Evolutionary conservation across 768 basidiomycete genomes (phyloP).

Genomic region (Suillus sp.): DNA sequence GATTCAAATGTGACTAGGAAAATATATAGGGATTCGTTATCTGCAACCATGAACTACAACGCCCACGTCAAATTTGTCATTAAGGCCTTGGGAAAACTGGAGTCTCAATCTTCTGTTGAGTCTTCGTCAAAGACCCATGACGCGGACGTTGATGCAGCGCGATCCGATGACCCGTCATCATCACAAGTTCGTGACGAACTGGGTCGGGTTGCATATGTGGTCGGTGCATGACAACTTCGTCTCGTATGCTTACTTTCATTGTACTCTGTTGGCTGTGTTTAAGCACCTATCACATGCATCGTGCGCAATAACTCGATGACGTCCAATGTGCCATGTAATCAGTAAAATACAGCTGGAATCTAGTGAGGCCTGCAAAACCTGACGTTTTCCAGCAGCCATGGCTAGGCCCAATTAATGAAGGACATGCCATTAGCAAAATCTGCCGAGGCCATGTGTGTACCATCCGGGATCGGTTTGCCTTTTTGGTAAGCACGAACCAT

Average conservation of each 20-base stretch:
- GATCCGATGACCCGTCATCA: constrained; percentile 13
- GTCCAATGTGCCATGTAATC: not conserved
- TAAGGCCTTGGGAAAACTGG: constrained; percentile 60
- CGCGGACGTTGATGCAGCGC: not conserved
- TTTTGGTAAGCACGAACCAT: constrained; percentile 14
- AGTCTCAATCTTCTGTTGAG: not conserved
- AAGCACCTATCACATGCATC: not conserved
- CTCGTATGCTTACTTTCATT: not conserved
- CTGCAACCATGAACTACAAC: constrained; percentile 60
- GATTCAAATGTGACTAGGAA: constrained; percentile 7
- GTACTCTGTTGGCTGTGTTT: not conserved
- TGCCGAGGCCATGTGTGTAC: constrained; percentile 12
- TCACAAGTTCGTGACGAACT: constrained; percentile 21
- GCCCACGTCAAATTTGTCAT: constrained; percentile 74
- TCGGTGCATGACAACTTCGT: constrained; percentile 19
- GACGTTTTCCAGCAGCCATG: too few species aligned
- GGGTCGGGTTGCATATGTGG: constrained; percentile 24
- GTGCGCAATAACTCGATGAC: not conserved
- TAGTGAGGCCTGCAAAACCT: not conserved
- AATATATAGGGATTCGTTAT: constrained; percentile 52
- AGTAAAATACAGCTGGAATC: not conserved
- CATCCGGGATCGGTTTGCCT: constrained; percentile 9
- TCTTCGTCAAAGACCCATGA: not conserved
- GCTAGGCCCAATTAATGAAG: constrained; percentile 6
- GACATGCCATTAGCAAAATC: constrained; percentile 12